Base-by-base conservation (phyloP, 768 basidiomycete species). In the Amanita rimosa region DNA sequence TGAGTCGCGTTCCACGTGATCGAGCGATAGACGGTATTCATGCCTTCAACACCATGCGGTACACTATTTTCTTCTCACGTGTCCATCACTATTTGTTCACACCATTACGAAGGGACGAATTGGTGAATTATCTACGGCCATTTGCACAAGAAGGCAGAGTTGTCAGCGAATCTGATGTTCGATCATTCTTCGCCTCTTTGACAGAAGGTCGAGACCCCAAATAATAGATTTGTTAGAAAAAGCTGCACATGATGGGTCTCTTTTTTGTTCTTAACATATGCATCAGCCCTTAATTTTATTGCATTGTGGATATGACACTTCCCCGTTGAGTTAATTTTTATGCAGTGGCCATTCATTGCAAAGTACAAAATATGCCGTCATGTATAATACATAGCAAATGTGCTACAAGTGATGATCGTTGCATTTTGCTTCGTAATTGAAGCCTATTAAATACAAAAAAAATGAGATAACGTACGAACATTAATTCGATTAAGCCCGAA, bases 1-100 rank as follows among this genome's bases (percentile, higher is more conserved):
- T 92, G 7, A 69, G 74, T 48, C 73, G 76, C 44, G 59, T 91
- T 24, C 89, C 89, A 31, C 80, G 89, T 49, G 89, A 89, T 43
- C 78, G 73, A 48, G 86, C 87, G 4, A 76, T 92, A 48, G 84
- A 92, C 55, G 85, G 89, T 1, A 89, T 91, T 19, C 76, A 79
- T 49, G 89, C 86, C 4, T 91, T 86, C 65, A 89, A 90, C 55
- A 69, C 74, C 49, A 83, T 92, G 85, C 73, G 85, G 88, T 89
- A 54, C 45, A 75, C 63, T 17, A 43, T 52, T 19, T 21, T 24
- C 22, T 9, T 16, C 14, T 22, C 35, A 13, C 35, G 33, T 16
- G 41, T 6, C 37, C 17, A 39, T 21, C 19, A 52, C 41, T 41
- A 22, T 53, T 34, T 10, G 9, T 9, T 49, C 17, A 33, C 42